Base-by-base conservation (phyloP, 306 rosid genomes). In the Albizia julibrissin region DNA sequence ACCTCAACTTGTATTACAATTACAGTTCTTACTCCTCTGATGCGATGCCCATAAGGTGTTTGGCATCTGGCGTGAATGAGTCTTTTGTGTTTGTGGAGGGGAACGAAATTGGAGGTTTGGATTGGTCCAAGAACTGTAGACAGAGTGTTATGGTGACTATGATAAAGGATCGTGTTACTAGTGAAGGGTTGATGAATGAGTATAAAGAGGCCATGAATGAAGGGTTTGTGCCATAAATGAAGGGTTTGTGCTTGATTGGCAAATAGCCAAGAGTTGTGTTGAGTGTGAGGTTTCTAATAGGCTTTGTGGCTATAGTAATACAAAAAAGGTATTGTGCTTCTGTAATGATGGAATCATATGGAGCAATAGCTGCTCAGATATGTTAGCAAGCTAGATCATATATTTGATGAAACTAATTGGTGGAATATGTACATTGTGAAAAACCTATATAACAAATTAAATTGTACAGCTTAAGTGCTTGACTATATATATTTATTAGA, bases 161-260 rank as follows among this genome's bases (percentile, higher is more conserved):
- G 75, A n/a, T 87, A 87, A 78, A 74, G 83, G 59, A 52, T 4
- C 3, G 47, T 61, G 68, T 87, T 49, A 73, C 78, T n/a, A 46
- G 52, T 50, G 69, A 4, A 6, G 85, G 72, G 21, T 77, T 84
- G 84, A 22, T 81, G 29, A 69, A 18, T 50, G 72, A 75, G 79
- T 84, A 73, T 81, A 72, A 44, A 40, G 79, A 78, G 27, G 87
- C 89, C 71, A 81, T 87, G 85, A 70, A 27, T 15, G 27, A 84
- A 73, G 89, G n/a, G n/a, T n/a, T n/a, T n/a, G n/a, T n/a, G n/a
- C n/a, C n/a, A n/a, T n/a, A n/a, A n/a, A n/a, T n/a, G n/a, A n/a
- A n/a, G n/a, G 89, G 44, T 87, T 87, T 9, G 79, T 78, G 44
- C 85, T 87, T 50, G 81, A 84, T 14, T 84, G 89, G 89, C 33